Evolutionary conservation across 306 rosid genomes (phyloP).

Genomic region (Cucurbita maxima): DNA sequence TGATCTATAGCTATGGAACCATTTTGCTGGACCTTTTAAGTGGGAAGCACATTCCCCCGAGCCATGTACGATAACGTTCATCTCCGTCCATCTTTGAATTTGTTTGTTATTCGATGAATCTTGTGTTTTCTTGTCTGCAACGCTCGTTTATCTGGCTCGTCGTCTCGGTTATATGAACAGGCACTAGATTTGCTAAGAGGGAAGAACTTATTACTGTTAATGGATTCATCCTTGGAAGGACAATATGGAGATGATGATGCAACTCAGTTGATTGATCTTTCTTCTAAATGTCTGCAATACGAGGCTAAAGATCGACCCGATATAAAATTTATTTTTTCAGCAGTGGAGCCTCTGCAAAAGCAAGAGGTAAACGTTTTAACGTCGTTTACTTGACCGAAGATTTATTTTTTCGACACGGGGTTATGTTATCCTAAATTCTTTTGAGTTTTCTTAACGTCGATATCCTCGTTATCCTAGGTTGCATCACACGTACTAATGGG

Average conservation of each 20-base stretch:
- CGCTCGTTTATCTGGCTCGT: background rate
- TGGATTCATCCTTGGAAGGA: conserved; percentile 96
- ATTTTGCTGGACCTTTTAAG: conserved; percentile 75
- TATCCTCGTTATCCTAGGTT: conserved; percentile 19
- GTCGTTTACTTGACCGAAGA: background rate
- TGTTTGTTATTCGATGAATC: background rate
- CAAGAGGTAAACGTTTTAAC: conserved; percentile 43
- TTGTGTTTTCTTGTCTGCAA: background rate
- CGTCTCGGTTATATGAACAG: conserved; percentile 19
- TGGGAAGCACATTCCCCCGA: conserved; percentile 91
- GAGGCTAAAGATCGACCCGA: conserved; percentile 94
- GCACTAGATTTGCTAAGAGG: conserved; percentile 84
- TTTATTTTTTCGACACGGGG: background rate
- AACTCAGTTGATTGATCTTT: conserved; percentile 75
- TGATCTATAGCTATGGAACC: conserved; percentile 77
- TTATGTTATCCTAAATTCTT: background rate
- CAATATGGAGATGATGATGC: conserved; percentile 84
- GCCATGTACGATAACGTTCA: conserved; percentile 45
- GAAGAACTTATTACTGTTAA: conserved; percentile 57
- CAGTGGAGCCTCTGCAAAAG: conserved; percentile 68
- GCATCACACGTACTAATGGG: conserved; percentile 76
- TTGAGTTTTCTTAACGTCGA: background rate
- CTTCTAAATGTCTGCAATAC: conserved; percentile 83
- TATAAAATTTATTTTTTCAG: conserved; percentile 54
- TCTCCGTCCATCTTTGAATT: background rate